Conservation (phyloP, 1,139 yeast genomes). For the Protomyces lactucae-debilis region DNA sequence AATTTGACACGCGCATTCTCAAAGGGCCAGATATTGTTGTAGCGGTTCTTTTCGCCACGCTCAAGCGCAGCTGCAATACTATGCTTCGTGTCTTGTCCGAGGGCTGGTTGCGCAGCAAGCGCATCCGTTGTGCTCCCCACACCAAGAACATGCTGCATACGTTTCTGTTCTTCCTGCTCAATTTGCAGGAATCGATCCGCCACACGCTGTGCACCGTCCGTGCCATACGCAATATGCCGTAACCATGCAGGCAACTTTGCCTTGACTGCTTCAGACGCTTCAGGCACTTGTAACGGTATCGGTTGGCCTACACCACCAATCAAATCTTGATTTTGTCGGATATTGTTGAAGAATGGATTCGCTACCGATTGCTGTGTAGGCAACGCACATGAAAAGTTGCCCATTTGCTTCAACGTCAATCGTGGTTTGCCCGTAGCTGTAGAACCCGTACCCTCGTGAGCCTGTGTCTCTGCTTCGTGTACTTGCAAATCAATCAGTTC, state of each 20-base stretch:
- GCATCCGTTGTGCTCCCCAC: conserved; percentile 17
- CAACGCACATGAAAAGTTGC: conserved; percentile 5
- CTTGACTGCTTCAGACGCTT: conserved; percentile 22
- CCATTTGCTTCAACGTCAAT: neutral
- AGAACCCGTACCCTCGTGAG: neutral
- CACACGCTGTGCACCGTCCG: conserved; percentile 38
- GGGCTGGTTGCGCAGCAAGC: conserved; percentile 38
- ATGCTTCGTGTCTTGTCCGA: conserved; percentile 39
- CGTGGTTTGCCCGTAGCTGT: neutral
- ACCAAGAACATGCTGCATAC: conserved; percentile 38
- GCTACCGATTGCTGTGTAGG: conserved; percentile 17
- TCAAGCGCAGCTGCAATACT: conserved; percentile 67
- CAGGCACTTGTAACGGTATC: conserved; percentile 32
- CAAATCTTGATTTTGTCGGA: conserved; percentile 33
- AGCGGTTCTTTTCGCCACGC: conserved; percentile 60
- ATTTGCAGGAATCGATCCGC: conserved; percentile 41
- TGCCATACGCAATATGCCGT: conserved; percentile 35
- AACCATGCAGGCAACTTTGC: conserved; percentile 41
- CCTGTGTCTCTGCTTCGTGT: neutral
- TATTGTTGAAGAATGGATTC: conserved; percentile 34
- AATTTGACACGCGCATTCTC: conserved; percentile 71
- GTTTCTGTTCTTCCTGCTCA: conserved; percentile 41
- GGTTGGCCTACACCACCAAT: conserved; percentile 33
- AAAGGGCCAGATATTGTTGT: conserved; percentile 75
- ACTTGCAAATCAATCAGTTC: neutral